Evolutionary conservation across 768 basidiomycete genomes (phyloP).

Genomic region (Infundibulicybe gibba): DNA sequence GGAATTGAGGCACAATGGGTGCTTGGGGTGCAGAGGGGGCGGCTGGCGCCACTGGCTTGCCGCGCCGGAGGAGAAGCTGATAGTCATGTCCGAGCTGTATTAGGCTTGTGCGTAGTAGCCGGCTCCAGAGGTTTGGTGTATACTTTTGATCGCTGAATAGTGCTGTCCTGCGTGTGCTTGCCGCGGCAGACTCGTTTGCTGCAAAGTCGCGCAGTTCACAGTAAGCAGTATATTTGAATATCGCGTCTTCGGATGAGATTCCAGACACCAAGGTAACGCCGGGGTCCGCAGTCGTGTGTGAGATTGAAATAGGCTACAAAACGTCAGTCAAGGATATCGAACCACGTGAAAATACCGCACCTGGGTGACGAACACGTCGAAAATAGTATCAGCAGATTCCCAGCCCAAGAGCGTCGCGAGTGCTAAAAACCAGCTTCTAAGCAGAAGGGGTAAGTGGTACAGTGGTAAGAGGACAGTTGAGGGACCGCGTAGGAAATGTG

Average conservation of each 20-base stretch:
- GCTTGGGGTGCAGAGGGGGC: slow-evolving; percentile 9
- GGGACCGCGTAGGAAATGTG: slow-evolving; percentile 57
- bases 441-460: slow-evolving; percentile 38
- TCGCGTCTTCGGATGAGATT: slow-evolving; percentile 44
- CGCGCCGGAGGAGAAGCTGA: slow-evolving; percentile 59
- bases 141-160: slow-evolving; percentile 71
- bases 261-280: slow-evolving; percentile 61
- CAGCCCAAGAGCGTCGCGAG: slow-evolving; percentile 51
- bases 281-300: slow-evolving; percentile 44
- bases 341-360: slow-evolving; percentile 26
- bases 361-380: slow-evolving; percentile 57
- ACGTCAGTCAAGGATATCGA: not conserved
- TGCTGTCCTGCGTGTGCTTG: slow-evolving; percentile 42
- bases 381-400: slow-evolving; percentile 61
- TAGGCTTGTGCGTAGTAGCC: slow-evolving; percentile 54
- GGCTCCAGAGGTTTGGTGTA: slow-evolving; percentile 59
- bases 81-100: slow-evolving; percentile 67
- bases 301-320: slow-evolving; percentile 44
- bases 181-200: slow-evolving; percentile 33
- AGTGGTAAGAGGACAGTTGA: slow-evolving; percentile 53
- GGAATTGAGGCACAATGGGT: slow-evolving; percentile 12
- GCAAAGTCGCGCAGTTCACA: slow-evolving; percentile 55
- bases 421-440: slow-evolving; percentile 46
- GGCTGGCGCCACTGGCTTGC: slow-evolving; percentile 31
- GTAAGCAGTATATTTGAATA: slow-evolving; percentile 65